Conservation (phyloP, 2,329 filamentous ascomycete genomes). For the Venturia pyrina region DNA sequence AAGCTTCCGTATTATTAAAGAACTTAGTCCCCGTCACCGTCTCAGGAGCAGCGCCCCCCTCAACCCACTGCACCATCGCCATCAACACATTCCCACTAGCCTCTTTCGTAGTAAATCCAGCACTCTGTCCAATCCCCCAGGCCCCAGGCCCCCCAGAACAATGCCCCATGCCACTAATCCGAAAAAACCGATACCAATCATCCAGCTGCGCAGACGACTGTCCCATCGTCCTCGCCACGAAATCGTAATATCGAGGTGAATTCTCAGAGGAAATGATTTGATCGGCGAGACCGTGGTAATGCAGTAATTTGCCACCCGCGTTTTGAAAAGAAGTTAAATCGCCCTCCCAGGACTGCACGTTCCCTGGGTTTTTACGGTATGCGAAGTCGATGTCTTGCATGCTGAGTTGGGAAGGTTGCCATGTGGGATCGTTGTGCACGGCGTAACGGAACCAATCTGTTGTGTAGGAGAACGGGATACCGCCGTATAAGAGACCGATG, state of each 20-base stretch:
- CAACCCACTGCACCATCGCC: constrained; percentile 11
- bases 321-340: neutral
- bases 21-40: constrained; percentile 13
- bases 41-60: constrained; percentile 6
- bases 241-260: constrained; percentile 4
- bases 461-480: neutral
- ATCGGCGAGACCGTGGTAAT: constrained; percentile 7
- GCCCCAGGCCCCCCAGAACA: constrained; percentile 5
- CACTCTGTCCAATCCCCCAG: constrained; percentile 4
- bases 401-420: neutral
- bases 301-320: constrained; percentile 1
- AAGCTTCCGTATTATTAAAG: constrained; percentile 19
- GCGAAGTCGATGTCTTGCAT: neutral
- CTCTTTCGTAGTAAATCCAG: neutral
- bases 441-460: constrained; percentile 9
- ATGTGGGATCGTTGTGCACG: constrained; percentile 5
- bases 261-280: neutral
- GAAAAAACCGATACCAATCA: constrained; percentile 6
- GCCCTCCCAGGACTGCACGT: constrained; percentile 1
- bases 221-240: neutral
- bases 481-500: neutral
- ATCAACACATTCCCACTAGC: constrained; percentile 9
- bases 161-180: constrained; percentile 9
- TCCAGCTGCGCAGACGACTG: neutral
- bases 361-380: neutral